These are phyloP conservation scores for Debaryomyces fabryi DNA, from an alignment of 1,139 yeast genomes.

Conservation along the genomic window DNA sequence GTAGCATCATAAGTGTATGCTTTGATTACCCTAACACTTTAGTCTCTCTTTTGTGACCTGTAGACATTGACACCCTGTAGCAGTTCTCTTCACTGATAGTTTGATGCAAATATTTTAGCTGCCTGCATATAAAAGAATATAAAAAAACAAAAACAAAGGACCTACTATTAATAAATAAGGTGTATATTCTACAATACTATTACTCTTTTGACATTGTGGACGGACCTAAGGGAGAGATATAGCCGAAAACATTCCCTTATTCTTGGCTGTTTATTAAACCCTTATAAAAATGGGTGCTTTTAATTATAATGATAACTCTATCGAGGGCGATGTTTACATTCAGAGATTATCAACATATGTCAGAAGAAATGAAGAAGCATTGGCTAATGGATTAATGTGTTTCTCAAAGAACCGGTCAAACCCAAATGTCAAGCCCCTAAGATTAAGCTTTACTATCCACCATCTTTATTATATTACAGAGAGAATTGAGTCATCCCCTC, in stretches of 20 bases:
- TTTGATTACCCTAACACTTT: neutral
- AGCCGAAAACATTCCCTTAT: neutral
- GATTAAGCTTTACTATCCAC: conserved; percentile 61
- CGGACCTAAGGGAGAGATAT: neutral
- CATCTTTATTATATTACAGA: conserved; percentile 64
- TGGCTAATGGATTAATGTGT: conserved; percentile 49
- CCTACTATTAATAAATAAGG: conserved; percentile 1
- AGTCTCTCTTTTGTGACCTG: neutral
- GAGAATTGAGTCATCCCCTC: conserved; percentile 54
- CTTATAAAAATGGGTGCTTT: conserved; percentile 22
- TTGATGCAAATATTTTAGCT: neutral
- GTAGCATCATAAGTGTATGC: no score
- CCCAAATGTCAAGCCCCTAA: conserved; percentile 49
- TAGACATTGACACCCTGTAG: neutral
- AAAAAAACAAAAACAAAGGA: neutral
- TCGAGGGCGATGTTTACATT: conserved; percentile 47
- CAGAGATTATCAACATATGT: conserved; percentile 46
- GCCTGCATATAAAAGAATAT: neutral
- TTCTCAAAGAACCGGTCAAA: conserved; percentile 37
- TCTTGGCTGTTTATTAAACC: neutral
- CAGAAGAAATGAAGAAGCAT: conserved; percentile 45
- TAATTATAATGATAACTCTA: conserved; percentile 28
- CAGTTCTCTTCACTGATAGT: neutral
- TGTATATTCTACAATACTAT: neutral
- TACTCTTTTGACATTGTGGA: neutral